phyloP scores from a whole-genome alignment of 345 rosid species.

The Populus alba region DNA sequence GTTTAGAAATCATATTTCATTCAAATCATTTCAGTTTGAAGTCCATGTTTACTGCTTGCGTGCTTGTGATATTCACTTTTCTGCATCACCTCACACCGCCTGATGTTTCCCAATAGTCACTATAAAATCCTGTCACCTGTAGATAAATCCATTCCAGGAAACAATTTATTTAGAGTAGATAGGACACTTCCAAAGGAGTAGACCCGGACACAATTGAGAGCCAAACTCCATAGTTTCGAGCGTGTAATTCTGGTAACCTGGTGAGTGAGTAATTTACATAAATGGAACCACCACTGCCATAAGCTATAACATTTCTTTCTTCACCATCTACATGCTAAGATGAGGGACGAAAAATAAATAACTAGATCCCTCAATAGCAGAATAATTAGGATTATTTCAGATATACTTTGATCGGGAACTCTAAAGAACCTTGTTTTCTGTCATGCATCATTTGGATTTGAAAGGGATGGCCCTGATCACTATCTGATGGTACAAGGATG shows the following conservation, averaged over 20 bases:
- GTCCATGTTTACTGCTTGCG: background rate
- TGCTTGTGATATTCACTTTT: background rate
- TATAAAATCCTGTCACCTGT: background rate
- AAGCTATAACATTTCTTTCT: background rate
- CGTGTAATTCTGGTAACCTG: background rate
- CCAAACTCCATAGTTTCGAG: background rate
- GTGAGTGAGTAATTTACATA: background rate
- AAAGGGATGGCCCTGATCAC: constrained; percentile 23
- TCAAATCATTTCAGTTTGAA: background rate
- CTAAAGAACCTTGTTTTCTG: background rate
- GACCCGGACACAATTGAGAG: background rate
- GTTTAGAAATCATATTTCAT: background rate
- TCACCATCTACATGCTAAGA: background rate
- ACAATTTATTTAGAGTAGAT: background rate
- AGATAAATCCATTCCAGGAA: background rate
- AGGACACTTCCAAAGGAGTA: background rate
- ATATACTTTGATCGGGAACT: background rate
- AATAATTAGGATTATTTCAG: background rate
- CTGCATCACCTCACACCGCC: background rate
- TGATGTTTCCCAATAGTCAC: background rate
- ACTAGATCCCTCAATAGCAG: background rate
- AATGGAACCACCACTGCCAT: background rate
- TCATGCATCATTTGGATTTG: constrained; percentile 4
- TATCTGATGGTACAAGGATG: constrained; percentile 19
- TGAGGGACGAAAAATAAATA: background rate